Base-by-base conservation (phyloP, 345 rosid genomes). In the Camelina laxa region DNA sequence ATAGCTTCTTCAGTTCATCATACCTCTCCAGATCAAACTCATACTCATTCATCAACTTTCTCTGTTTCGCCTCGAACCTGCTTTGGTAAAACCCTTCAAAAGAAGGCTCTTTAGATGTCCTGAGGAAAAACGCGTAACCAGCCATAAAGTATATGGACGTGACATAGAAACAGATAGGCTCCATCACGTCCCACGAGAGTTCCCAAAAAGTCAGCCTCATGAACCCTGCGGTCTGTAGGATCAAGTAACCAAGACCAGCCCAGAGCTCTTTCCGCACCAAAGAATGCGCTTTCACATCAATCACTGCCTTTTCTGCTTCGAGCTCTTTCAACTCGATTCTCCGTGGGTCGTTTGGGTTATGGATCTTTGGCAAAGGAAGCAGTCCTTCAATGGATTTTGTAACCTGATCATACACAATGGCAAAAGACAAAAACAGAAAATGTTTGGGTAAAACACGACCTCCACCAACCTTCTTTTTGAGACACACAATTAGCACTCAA, bases 201-300 rank as follows among this genome's bases (percentile, higher is more conserved):
- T 95, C 99, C 99, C 99, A 92, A 62, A 95, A 95, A 0, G 99
- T 95, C 12, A 95, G 85, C 86, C 99, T 85, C 97, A 92, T 89
- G 89, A 92, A 92, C 11, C 82, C 97, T 0, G 84, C 87, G 1
- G 99, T 96, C 81, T 96, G 98, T 38, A 84, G 61, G 14, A 91
- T 81, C 42, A 92, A 51, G 85, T 79, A 89, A 22, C 83, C 91
- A 0, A 96, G 86, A 11, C 98, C 99, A 1, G 80, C 51, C 94
- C 97, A 92, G 6, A 96, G 91, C 67, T 96, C 99, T 30, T 78
- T 75, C 2, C 88, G 85, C n/a, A 88, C 99, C 55, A 81, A 71
- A 7, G 67, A 7, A 4, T 83, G 87, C 0, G 97, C 96, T 66
- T 80, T 80, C 22, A 45, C 14, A 79, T 92, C 92, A 3, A 95